phyloP scores from a whole-genome alignment of 768 basidiomycete species.

The Amanita pseudoporphyria region DNA sequence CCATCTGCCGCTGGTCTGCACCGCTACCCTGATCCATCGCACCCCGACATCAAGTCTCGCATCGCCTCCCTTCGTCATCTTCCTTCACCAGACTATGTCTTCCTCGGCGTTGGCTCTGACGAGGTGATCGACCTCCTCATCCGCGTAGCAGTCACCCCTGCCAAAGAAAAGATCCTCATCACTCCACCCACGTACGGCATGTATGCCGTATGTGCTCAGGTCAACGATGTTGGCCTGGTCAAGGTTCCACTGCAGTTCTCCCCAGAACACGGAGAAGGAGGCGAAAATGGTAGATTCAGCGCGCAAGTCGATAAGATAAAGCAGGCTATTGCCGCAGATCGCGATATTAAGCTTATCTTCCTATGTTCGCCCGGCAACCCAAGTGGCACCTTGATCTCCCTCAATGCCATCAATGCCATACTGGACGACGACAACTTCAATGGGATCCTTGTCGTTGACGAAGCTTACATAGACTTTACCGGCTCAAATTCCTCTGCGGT shows the following conservation, averaged over 20 bases:
- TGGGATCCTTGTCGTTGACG: conserved; percentile 90
- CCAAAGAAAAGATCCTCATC: conserved; percentile 71
- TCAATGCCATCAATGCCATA: conserved; percentile 55
- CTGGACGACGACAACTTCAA: conserved; percentile 77
- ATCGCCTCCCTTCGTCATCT: conserved; percentile 69
- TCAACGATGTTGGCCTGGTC: conserved; percentile 84
- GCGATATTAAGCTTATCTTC: conserved; percentile 84
- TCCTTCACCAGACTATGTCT: conserved; percentile 57
- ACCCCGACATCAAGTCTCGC: conserved; percentile 65
- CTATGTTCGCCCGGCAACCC: conserved; percentile 98
- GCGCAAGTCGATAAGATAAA: conserved; percentile 71
- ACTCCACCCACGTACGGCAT: conserved; percentile 98
- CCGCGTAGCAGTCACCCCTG: conserved; percentile 78
- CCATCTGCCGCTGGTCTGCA: conserved; percentile 39
- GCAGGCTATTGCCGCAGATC: conserved; percentile 54
- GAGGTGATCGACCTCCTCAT: conserved; percentile 94
- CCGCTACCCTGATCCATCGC: conserved; percentile 91
- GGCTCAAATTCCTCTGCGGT: conserved; percentile 51
- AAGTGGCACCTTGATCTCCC: conserved; percentile 78
- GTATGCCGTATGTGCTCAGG: conserved; percentile 91
- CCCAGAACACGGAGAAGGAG: conserved; percentile 59
- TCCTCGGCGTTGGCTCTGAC: conserved; percentile 94
- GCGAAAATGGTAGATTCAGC: conserved; percentile 64
- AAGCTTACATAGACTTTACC: conserved; percentile 96
- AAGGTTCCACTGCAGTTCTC: conserved; percentile 62